Evolutionary conservation across 345 rosid genomes (phyloP), one percentile per base, ranked within the genome.

Genomic region (Barbarea vulgaris): DNA sequence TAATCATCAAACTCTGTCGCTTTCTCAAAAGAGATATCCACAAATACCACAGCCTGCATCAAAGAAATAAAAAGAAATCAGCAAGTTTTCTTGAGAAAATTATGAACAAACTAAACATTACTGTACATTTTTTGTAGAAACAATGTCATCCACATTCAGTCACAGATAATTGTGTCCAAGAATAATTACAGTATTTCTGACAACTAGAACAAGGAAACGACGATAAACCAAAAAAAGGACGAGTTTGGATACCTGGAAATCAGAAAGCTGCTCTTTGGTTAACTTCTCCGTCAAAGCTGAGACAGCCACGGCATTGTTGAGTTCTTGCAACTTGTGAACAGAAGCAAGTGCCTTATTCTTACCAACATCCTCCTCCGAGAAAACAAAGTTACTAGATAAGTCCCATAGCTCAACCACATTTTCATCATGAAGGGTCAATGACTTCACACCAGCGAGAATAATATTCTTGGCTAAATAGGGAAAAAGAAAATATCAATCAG

Each of bases 381-480:
- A 88, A 69, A 86, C 71, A 76, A 93, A 90, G 77, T 88, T 90
- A 69, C 96, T 84, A 13, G 93, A 88, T 74, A 93, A 70, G 79
- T 93, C 98, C 98, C 96, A 93, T 51, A 86, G 77, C 84, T 88
- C 90, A 56, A 90, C 91, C 22, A 47, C 81, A 41, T 84, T 90
- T 73, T 87, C 93, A 80, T 93, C 98, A 48, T 93, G 98, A 81
- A 93, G 83, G 4, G 96, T 86, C 70, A 93, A 89, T 1, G 98
- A 93, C 87, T 93, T 93, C 58, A 90, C 98, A 62, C 98, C 98
- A 70, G 98, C 98, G 27, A 93, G 95, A 47, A 90, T 82, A 57
- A 93, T 87, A 69, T 93, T 93, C 86, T 93, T 93, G 21, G 98
- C 98, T 93, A 83, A 67, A 69, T 14, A 6, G 21, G 18, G 17